phyloP scores from a whole-genome alignment of 805 yeast genomes.

The Spathaspora arborariae region DNA sequence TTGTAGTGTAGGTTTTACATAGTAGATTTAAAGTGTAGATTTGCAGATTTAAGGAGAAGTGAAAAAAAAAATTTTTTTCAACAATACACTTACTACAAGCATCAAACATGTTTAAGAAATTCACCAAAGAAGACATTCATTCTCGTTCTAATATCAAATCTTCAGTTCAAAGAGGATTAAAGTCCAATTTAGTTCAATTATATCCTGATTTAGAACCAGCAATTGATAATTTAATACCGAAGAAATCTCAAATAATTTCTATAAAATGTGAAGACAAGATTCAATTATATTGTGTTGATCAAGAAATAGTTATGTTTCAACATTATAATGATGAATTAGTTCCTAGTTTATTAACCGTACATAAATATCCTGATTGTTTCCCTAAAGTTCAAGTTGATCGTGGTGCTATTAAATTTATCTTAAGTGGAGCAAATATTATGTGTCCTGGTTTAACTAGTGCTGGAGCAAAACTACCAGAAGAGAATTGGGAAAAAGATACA shows the following conservation, averaged over 20 bases:
- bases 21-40: background rate
- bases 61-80: slow-evolving; percentile 1
- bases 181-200: slow-evolving; percentile 65
- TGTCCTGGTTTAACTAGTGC: slow-evolving; percentile 89
- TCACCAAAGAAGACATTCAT: slow-evolving; percentile 82
- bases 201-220: slow-evolving; percentile 72
- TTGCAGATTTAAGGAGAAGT: background rate
- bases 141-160: slow-evolving; percentile 90
- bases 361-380: slow-evolving; percentile 77
- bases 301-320: slow-evolving; percentile 73
- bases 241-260: slow-evolving; percentile 75
- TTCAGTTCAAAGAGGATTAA: slow-evolving; percentile 88
- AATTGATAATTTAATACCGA: slow-evolving; percentile 82
- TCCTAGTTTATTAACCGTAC: slow-evolving; percentile 73
- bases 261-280: slow-evolving; percentile 89
- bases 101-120: slow-evolving; percentile 48
- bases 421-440: slow-evolving; percentile 97
- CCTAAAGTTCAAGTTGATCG: slow-evolving; percentile 89
- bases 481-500: slow-evolving; percentile 60
- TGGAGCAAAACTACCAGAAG: slow-evolving; percentile 81
- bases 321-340: slow-evolving; percentile 68
- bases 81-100: background rate
- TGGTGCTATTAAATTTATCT: slow-evolving; percentile 92
- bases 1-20: background rate
- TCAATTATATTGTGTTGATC: slow-evolving; percentile 69